A percentile compares a stretch with the other conserved stretches of the same genome.
Conservation (phyloP, 2,329 filamentous ascomycete species). For the Diplodia intermedia region DNA sequence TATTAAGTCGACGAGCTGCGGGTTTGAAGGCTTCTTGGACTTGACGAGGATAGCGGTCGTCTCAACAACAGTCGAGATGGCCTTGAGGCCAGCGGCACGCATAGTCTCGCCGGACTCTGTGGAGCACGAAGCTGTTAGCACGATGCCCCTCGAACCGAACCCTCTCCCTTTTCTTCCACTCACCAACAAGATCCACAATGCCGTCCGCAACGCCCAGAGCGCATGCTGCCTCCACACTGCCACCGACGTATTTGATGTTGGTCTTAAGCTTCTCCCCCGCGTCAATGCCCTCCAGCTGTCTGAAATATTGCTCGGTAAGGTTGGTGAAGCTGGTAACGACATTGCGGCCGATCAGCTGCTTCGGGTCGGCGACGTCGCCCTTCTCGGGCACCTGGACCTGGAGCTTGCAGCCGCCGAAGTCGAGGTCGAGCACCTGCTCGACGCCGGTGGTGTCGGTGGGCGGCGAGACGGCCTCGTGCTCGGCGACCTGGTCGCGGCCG, state of each 20-base stretch:
- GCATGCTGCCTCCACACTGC: constrained; percentile 96
- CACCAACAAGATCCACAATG: constrained; percentile 95
- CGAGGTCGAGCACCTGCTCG: constrained; percentile 87
- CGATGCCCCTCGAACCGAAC: neutral
- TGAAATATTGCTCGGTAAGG: constrained; percentile 83
- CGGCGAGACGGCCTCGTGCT: constrained; percentile 75
- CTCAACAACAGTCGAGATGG: constrained; percentile 91
- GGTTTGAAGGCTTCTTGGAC: constrained; percentile 81
- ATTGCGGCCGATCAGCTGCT: constrained; percentile 87
- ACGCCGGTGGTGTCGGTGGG: constrained; percentile 62
- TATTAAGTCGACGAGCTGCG: constrained; percentile 81
- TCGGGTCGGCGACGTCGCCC: constrained; percentile 71
- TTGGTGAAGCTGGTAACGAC: constrained; percentile 95
- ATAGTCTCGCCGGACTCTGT: constrained; percentile 97
- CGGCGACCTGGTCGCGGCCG: constrained; percentile 87
- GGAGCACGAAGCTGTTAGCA: constrained; percentile 8
- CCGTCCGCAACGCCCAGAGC: constrained; percentile 94
- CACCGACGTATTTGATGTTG: constrained; percentile 91
- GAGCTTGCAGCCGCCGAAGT: constrained; percentile 88
- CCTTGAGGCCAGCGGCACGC: constrained; percentile 90
- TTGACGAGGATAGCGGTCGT: constrained; percentile 91
- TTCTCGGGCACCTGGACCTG: constrained; percentile 97
- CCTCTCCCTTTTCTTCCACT: constrained; percentile 47
- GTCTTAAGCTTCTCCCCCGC: constrained; percentile 66
- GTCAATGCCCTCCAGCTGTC: constrained; percentile 68